Percentiles rank a stretch among this genome's conserved stretches.
These are phyloP conservation scores for Cardiosporidium cionae DNA, from an alignment of 169 alveolate species.

Conservation along the genomic window DNA sequence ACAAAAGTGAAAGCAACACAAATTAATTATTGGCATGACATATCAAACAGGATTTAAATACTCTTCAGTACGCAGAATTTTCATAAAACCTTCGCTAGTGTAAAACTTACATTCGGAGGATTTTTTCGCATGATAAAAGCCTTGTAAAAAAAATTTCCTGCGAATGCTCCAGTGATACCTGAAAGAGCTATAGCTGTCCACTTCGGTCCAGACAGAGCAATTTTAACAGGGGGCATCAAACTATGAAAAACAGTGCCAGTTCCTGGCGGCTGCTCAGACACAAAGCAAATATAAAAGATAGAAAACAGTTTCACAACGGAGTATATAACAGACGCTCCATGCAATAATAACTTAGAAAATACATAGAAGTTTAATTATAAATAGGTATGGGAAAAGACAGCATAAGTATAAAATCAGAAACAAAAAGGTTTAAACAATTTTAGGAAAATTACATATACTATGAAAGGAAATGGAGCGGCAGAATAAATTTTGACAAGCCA, in stretches of 20 bases:
- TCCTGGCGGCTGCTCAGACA: constrained; percentile 22
- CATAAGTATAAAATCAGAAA: too few species aligned
- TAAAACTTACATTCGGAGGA: constrained; percentile 27
- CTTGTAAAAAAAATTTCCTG: constrained; percentile 32
- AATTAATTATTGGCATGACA: neutral
- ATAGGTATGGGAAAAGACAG: too few species aligned
- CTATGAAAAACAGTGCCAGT: constrained; percentile 30
- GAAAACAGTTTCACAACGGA: too few species aligned
- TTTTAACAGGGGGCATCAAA: constrained; percentile 11
- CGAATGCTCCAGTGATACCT: constrained; percentile 18
- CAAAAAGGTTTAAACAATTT: too few species aligned
- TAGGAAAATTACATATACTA: too few species aligned
- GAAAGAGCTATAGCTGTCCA: constrained; percentile 19
- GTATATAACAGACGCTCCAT: too few species aligned
- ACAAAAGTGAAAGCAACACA: neutral
- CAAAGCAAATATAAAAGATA: neutral
- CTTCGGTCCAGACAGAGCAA: constrained; percentile 27
- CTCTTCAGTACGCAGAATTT: too few species aligned
- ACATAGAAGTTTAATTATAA: too few species aligned
- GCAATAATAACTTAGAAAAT: too few species aligned
- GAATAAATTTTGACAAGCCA: too few species aligned
- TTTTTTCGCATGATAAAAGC: constrained; percentile 8
- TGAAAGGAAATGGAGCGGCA: too few species aligned
- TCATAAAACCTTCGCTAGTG: too few species aligned
- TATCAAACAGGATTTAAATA: neutral